Evolutionary conservation across 2,329 filamentous ascomycete species (phyloP).

Genomic region (Trichoderma citrinoviride): DNA sequence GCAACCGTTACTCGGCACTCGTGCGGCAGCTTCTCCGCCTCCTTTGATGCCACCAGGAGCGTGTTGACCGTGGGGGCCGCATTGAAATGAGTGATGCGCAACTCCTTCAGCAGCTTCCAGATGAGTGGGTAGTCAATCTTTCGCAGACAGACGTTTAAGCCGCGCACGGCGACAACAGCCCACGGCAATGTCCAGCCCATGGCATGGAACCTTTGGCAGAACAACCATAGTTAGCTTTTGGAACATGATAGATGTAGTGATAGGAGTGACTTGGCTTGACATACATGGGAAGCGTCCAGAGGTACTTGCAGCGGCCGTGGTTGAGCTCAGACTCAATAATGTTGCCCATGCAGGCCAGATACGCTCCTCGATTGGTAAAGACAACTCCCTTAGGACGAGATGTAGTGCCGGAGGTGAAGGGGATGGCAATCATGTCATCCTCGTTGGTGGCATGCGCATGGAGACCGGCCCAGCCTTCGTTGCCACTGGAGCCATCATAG

Average conservation of each 20-base stretch:
- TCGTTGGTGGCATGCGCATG: constrained; percentile 70
- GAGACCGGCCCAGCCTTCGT: constrained; percentile 73
- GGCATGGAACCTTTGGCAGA: constrained; percentile 57
- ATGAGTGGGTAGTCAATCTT: constrained; percentile 95
- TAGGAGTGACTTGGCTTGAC: background rate
- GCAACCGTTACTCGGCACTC: constrained; percentile 88
- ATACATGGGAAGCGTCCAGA: constrained; percentile 91
- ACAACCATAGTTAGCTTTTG: background rate
- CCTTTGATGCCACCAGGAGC: constrained; percentile 74
- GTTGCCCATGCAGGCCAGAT: constrained; percentile 81
- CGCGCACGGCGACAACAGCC: constrained; percentile 87
- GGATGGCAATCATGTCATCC: constrained; percentile 78
- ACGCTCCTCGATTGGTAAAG: constrained; percentile 83
- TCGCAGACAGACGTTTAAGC: constrained; percentile 90
- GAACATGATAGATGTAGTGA: no score
- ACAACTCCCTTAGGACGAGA: constrained; percentile 89
- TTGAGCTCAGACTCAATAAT: constrained; percentile 87
- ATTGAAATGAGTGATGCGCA: constrained; percentile 91
- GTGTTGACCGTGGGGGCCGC: constrained; percentile 97
- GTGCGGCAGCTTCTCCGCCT: constrained; percentile 66
- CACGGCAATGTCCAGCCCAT: constrained; percentile 86
- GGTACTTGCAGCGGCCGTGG: constrained; percentile 70
- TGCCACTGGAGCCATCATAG: constrained; percentile 65
- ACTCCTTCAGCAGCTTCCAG: constrained; percentile 82
- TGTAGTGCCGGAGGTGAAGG: constrained; percentile 93